These are phyloP conservation scores for Myriangium duriaei DNA, from an alignment of 2,329 filamentous ascomycete species.

Conservation along the genomic window DNA sequence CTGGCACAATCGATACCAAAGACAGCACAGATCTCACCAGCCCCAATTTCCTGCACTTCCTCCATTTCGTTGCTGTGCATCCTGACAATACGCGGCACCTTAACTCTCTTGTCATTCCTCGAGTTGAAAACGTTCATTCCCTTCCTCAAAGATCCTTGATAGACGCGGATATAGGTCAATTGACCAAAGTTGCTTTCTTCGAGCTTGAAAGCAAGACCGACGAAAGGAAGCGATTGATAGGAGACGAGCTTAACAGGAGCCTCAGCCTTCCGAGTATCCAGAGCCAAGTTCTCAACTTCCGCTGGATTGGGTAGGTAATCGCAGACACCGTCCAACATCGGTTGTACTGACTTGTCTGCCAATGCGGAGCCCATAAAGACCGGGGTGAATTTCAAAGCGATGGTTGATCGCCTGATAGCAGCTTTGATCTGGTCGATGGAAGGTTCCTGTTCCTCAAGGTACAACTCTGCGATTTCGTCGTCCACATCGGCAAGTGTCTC, in stretches of 20 bases:
- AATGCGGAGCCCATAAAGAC: slow-evolving; percentile 95
- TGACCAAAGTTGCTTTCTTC: slow-evolving; percentile 98
- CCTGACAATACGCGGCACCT: slow-evolving; percentile 90
- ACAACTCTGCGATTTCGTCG: slow-evolving; percentile 92
- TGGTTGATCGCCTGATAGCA: slow-evolving; percentile 85
- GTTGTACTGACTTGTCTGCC: slow-evolving; percentile 88
- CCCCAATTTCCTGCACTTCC: slow-evolving; percentile 81
- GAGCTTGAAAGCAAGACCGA: slow-evolving; percentile 94
- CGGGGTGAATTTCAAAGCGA: slow-evolving; percentile 76
- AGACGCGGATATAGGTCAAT: slow-evolving; percentile 95
- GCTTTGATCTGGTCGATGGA: slow-evolving; percentile 74
- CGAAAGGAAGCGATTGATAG: slow-evolving; percentile 87
- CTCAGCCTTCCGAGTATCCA: slow-evolving; percentile 71
- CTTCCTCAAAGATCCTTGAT: slow-evolving; percentile 84
- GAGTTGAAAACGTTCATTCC: slow-evolving; percentile 88
- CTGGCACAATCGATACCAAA: slow-evolving; percentile 97
- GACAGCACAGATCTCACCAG: slow-evolving; percentile 95
- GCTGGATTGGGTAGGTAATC: slow-evolving; percentile 90
- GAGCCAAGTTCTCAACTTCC: slow-evolving; percentile 77
- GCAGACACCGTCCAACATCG: slow-evolving; percentile 91
- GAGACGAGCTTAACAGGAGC: slow-evolving; percentile 75
- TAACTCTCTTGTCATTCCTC: slow-evolving; percentile 87
- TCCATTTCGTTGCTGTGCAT: slow-evolving; percentile 99
- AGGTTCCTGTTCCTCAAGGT: slow-evolving; percentile 75
- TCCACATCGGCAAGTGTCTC: slow-evolving; percentile 96